A percentile compares a stretch with the other conserved stretches of the same genome.
Conservation (phyloP, 257 asterid genomes). For the Nicotiana sylvestris region DNA sequence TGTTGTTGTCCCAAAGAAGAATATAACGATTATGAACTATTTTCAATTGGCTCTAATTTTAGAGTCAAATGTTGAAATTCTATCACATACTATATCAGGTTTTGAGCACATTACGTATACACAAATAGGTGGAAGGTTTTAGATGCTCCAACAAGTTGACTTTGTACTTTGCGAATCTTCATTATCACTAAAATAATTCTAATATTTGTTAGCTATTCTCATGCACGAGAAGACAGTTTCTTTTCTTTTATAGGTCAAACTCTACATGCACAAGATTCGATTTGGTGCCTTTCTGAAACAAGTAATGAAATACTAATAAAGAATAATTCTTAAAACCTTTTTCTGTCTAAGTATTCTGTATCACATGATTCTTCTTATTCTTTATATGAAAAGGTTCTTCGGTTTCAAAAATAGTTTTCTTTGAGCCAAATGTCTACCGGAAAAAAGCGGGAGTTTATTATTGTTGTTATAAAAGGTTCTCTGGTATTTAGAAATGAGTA, state of each 20-base stretch:
- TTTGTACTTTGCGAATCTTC: not conserved
- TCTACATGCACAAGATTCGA: slow-evolving; percentile 8
- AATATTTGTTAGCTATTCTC: not conserved
- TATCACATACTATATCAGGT: not conserved
- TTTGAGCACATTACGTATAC: not conserved
- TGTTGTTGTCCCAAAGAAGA: too few relatives aligned
- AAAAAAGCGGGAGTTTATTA: too few relatives aligned
- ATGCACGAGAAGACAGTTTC: not conserved
- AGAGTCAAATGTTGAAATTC: not conserved
- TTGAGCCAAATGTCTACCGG: too few relatives aligned
- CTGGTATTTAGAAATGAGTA: too few relatives aligned
- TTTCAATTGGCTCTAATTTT: not conserved
- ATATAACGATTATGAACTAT: not conserved
- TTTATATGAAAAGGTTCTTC: not conserved
- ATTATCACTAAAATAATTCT: not conserved
- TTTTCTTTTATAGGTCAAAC: not conserved
- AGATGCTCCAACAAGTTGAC: not conserved
- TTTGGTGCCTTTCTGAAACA: not conserved
- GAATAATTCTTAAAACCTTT: not conserved
- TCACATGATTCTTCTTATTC: not conserved
- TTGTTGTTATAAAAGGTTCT: too few relatives aligned
- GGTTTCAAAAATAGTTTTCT: too few relatives aligned
- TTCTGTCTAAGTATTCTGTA: not conserved
- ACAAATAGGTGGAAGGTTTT: not conserved
- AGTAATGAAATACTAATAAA: not conserved